Evolutionary conservation across 495 filamentous ascomycete genomes (phyloP).

Genomic region (Pyrenula massariospora): DNA sequence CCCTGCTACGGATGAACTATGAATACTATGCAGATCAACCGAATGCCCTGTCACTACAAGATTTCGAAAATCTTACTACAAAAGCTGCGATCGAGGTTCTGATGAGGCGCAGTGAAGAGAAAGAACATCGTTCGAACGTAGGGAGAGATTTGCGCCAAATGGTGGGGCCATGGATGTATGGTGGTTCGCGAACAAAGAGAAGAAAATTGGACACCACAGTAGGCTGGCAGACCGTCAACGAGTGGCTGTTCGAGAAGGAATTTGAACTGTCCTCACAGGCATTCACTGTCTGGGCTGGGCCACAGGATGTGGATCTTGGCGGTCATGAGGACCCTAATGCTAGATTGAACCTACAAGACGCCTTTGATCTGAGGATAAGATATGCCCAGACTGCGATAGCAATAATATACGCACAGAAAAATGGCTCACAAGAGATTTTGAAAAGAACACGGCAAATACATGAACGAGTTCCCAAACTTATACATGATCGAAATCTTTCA

Average conservation of each 20-base stretch:
- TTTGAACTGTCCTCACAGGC: slow-evolving; percentile 40
- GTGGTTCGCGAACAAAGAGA: slow-evolving; percentile 49
- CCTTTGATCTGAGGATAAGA: slow-evolving; percentile 38
- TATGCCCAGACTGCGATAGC: slow-evolving; percentile 69
- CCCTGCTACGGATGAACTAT: slow-evolving; percentile 67
- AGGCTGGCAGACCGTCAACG: slow-evolving; percentile 70
- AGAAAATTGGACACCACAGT: slow-evolving; percentile 28
- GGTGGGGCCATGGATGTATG: slow-evolving; percentile 75
- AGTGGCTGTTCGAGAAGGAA: slow-evolving; percentile 64
- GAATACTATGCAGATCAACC: slow-evolving; percentile 64
- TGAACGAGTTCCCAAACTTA: slow-evolving; percentile 40
- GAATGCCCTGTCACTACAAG: slow-evolving; percentile 40
- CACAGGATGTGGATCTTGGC: slow-evolving; percentile 66
- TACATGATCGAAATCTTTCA: slow-evolving; percentile 53
- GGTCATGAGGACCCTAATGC: slow-evolving; percentile 42
- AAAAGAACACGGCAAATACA: slow-evolving; percentile 52
- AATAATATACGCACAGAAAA: slow-evolving; percentile 56
- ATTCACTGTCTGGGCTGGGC: slow-evolving; percentile 69
- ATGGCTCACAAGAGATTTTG: slow-evolving; percentile 45
- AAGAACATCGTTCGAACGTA: slow-evolving; percentile 31
- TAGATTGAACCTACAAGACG: slow-evolving; percentile 39
- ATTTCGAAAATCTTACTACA: slow-evolving; percentile 45
- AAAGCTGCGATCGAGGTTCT: slow-evolving; percentile 55
- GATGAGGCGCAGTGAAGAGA: slow-evolving; percentile 47
- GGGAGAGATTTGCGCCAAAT: slow-evolving; percentile 64